Evolutionary conservation across 441 rosid species (phyloP).

Genomic region (Cnidoscolus chayamansa): DNA sequence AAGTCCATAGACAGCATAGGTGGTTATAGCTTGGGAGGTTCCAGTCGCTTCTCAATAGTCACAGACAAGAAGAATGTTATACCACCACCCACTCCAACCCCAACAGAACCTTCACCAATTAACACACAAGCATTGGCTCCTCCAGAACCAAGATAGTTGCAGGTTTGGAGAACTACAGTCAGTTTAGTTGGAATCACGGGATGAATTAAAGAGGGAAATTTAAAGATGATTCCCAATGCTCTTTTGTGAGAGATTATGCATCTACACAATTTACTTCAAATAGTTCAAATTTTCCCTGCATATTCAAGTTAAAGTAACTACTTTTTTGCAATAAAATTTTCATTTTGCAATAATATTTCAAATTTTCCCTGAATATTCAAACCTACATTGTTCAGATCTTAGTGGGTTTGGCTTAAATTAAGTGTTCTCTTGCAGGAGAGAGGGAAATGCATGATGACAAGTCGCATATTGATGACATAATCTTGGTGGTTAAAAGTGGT

Average conservation of each 20-base stretch:
- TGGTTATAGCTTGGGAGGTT: conserved; percentile 63
- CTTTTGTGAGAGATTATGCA: conserved; percentile 3
- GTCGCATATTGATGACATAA: background rate
- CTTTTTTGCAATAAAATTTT: conserved; percentile 19
- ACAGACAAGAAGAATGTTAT: conserved; percentile 42
- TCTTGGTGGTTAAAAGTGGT: background rate
- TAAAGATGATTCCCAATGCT: conserved; percentile 14
- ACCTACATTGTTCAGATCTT: too few relatives aligned
- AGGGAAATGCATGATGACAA: background rate
- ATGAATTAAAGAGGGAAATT: conserved; percentile 8
- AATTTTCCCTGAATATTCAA: too few relatives aligned
- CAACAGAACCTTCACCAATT: conserved; percentile 44
- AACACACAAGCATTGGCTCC: conserved; percentile 47
- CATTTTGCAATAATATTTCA: background rate
- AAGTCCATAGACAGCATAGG: conserved; percentile 70
- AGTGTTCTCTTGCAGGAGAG: background rate
- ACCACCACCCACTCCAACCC: conserved; percentile 37
- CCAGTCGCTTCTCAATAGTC: conserved; percentile 55
- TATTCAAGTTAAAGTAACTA: conserved; percentile 20
- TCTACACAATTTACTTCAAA: conserved; percentile 1
- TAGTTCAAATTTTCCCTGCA: background rate
- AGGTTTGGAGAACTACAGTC: conserved; percentile 21
- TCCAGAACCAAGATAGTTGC: conserved; percentile 55
- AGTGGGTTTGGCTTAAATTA: background rate
- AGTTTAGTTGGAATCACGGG: conserved; percentile 10